phyloP scores from a whole-genome alignment of 2,329 filamentous ascomycete genomes.

The Microthyrium microscopicum region DNA sequence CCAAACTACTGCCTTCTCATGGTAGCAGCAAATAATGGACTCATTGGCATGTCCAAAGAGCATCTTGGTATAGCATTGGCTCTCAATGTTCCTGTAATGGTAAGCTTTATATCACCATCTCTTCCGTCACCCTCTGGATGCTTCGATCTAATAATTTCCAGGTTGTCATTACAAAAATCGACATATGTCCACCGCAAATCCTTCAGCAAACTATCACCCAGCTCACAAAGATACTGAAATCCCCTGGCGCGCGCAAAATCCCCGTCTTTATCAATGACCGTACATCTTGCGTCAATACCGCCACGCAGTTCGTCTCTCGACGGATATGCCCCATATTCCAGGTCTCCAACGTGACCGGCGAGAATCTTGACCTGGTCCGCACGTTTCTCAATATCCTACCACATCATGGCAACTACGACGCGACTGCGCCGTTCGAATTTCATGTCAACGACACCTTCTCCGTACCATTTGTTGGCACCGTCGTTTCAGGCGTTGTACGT shows the following conservation, averaged over 20 bases:
- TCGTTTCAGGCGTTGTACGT: constrained; percentile 88
- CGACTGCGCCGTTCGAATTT: constrained; percentile 79
- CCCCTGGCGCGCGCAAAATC: constrained; percentile 83
- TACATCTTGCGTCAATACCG: constrained; percentile 87
- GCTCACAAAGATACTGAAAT: constrained; percentile 83
- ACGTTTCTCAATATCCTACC: constrained; percentile 91
- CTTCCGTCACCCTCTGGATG: too few species aligned
- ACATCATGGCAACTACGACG: constrained; percentile 83
- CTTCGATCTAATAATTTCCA: too few species aligned
- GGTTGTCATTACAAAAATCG: constrained; percentile 92
- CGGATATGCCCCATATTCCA: constrained; percentile 96
- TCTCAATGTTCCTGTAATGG: constrained; percentile 93
- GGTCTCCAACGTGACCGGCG: constrained; percentile 91
- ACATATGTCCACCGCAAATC: constrained; percentile 93
- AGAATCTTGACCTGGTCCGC: constrained; percentile 77
- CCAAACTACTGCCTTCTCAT: constrained; percentile 96
- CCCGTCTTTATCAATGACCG: constrained; percentile 87
- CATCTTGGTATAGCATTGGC: constrained; percentile 89
- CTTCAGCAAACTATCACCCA: constrained; percentile 85
- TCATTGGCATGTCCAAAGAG: constrained; percentile 49
- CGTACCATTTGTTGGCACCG: constrained; percentile 89
- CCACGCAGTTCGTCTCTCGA: constrained; percentile 87
- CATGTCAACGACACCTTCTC: constrained; percentile 96
- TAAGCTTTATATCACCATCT: too few species aligned
- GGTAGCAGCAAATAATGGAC: constrained; percentile 94